These are phyloP conservation scores for Cercospora sesami DNA, from an alignment of 2,329 filamentous ascomycete species.

Conservation along the genomic window DNA sequence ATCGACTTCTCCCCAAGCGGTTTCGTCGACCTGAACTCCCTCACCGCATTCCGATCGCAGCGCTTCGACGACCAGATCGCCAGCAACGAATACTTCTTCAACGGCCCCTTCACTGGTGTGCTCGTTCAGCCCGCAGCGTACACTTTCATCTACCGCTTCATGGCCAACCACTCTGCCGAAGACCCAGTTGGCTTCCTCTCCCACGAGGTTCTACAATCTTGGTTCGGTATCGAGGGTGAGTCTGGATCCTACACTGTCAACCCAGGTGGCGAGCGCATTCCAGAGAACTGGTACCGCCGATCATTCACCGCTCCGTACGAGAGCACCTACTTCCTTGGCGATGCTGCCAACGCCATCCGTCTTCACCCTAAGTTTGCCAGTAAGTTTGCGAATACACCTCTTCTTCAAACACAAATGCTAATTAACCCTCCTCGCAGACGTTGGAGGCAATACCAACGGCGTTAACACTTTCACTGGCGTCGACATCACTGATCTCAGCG, in stretches of 20 bases:
- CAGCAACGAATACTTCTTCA: conserved; percentile 37
- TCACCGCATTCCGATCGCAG: conserved; percentile 24
- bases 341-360: conserved; percentile 24
- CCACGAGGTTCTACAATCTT: conserved; percentile 27
- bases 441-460: conserved; percentile 42
- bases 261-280: conserved; percentile 31
- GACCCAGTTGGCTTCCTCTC: conserved; percentile 28
- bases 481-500: conserved; percentile 41
- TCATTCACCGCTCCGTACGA: conserved; percentile 34
- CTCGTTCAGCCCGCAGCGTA: conserved; percentile 31
- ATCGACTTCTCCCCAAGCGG: conserved; percentile 30
- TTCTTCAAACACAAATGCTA: neutral
- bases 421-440: neutral
- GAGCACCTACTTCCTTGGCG: conserved; percentile 35
- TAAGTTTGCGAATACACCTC: neutral
- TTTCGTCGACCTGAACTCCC: conserved; percentile 22
- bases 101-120: conserved; percentile 15
- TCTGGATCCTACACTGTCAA: conserved; percentile 25
- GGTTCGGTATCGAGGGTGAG: conserved; percentile 30
- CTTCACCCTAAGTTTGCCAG: conserved; percentile 37
- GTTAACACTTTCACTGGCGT: conserved; percentile 41
- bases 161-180: conserved; percentile 32
- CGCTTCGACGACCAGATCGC: conserved; percentile 30
- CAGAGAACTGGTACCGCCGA: conserved; percentile 37
- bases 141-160: conserved; percentile 36